Base-by-base conservation (phyloP, 2,329 filamentous ascomycete species). In the Rosellinia necatrix region DNA sequence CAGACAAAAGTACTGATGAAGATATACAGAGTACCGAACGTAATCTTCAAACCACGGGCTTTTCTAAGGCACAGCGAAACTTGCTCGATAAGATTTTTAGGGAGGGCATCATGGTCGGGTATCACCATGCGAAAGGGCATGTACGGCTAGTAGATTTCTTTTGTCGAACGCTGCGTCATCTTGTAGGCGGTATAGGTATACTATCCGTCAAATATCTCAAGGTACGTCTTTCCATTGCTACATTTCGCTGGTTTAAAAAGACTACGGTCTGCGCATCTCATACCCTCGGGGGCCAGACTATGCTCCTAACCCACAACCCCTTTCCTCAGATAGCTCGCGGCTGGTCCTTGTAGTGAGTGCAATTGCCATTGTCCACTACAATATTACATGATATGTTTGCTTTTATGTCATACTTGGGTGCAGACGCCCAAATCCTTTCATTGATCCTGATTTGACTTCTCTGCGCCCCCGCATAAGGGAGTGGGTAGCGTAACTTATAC, bases 201-300 rank as follows among this genome's bases (percentile, higher is more conserved):
- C 76, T 84, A 58, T 76, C 82, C 2, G 81, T 86, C 24, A 89
- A 88, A 66, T 86, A 92, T 69, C 74, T 92, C 1, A 84, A 86
- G 75, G 84, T 85, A 66, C 30, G 72, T 76, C 8, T 4, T 21
- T 22, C 34, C 38, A 38, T 35, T 49, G 27, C 21, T 8, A 40
- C 30, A 4, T 42, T 35, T 49, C 27, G 25, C 38, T 49, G 22
- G 27, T 41, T 19, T n/a, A 42, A 3, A 17, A 53, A 24, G n/a
- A n/a, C n/a, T n/a, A n/a, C n/a, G n/a, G n/a, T n/a, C n/a, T n/a
- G n/a, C n/a, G n/a, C n/a, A n/a, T n/a, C n/a, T n/a, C n/a, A n/a
- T n/a, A n/a, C n/a, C n/a, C n/a, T n/a, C n/a, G n/a, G n/a, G n/a
- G n/a, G n/a, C n/a, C n/a, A n/a, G n/a, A n/a, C n/a, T n/a, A n/a